Conservation (phyloP, 331 rosid genomes). For the Cydonia oblonga region DNA sequence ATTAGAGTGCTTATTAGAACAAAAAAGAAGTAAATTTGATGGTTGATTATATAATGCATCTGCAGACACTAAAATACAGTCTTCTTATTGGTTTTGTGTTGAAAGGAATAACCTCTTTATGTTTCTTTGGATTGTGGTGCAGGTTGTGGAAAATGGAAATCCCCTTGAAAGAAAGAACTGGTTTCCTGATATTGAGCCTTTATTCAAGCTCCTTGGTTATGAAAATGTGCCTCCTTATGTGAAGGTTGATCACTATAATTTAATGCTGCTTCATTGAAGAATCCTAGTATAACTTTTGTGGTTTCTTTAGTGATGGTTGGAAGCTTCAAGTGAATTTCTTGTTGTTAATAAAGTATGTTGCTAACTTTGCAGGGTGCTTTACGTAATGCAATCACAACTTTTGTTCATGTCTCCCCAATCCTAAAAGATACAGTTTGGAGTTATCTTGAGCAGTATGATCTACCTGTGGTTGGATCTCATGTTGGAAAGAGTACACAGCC, state of each 20-base stretch:
- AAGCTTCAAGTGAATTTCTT: constrained; percentile 12
- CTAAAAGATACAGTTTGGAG: constrained; percentile 78
- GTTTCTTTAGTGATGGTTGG: constrained; percentile 14
- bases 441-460: constrained; percentile 91
- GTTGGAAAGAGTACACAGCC: constrained; percentile 51
- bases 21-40: background rate
- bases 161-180: constrained; percentile 75
- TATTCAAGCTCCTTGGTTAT: constrained; percentile 93
- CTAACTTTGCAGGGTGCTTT: constrained; percentile 65
- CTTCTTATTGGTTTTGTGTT: background rate
- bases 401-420: constrained; percentile 71
- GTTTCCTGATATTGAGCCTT: constrained; percentile 93
- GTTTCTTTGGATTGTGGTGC: constrained; percentile 17
- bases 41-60: background rate
- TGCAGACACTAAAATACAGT: background rate
- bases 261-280: constrained; percentile 10
- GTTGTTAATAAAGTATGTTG: constrained; percentile 12
- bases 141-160: constrained; percentile 90
- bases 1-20: background rate
- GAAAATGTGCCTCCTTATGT: constrained; percentile 97
- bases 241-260: constrained; percentile 44
- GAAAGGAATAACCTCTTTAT: background rate
- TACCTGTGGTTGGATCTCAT: constrained; percentile 84
- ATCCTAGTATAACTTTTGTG: constrained; percentile 3
- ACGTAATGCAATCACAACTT: constrained; percentile 73